Evolutionary conservation across 129 eudicot species (phyloP), one percentile per base, ranked within the genome.

Genomic region (Pseudognaphalium luteoalbum): DNA sequence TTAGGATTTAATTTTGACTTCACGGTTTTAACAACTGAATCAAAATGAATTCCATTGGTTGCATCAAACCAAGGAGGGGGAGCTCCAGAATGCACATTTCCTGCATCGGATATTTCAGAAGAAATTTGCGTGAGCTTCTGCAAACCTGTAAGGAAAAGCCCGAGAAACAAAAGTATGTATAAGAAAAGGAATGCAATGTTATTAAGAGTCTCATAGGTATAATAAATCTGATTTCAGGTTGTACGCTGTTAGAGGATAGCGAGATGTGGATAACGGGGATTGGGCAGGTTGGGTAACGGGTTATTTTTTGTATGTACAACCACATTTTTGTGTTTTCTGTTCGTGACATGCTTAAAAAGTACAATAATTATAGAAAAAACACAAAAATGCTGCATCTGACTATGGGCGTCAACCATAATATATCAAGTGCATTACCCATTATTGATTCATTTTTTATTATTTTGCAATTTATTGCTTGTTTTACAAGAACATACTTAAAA

Each of bases 81-180:
- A 68, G 96, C 98, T 84, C 97, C 98, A 73, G 96, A 84, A 80
- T 94, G 93, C 79, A 94, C 96, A 22, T 94, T 94, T 86, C 93
- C 96, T 56, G 79, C 73, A 20, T 73, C 70, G 25, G 51, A 74
- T 39, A 47, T 63, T 68, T 79, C 7, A 7, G 86, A 63, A 61
- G 90, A 75, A 47, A 94, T 76, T 63, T 56, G 86, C 8, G 96
- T 81, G 77, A 90, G 90, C 74, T 66, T 79, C 50, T 65, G 86
- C 68, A 61, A 64, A 76, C 91, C 97, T 93, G 83, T 20, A 54
- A 69, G 44, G 11, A 57, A 69, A 52, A 80, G 35, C 56, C 29
- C 25, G 10, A 50, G 7, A 35, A 4, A 29, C 35, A 33, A 72
- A 42, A 50, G 11, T 9, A 75, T 58, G 60, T 30, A 30, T 64